Conservation (phyloP, 176 grass and related monocot species). For the Pontederia paniculata region DNA sequence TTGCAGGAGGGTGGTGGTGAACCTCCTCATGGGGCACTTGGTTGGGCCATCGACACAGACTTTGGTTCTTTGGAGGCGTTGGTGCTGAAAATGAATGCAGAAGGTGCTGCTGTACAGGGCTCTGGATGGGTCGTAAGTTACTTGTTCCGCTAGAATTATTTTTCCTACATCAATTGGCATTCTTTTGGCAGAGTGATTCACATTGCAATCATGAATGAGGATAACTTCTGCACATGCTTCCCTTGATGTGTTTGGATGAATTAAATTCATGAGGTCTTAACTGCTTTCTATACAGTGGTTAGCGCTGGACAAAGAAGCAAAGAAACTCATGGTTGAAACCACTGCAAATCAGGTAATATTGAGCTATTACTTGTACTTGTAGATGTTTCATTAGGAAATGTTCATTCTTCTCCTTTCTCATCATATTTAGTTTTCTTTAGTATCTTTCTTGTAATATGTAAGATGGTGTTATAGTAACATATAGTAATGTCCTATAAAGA, state of each 20-base stretch:
- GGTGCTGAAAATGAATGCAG: slow-evolving; percentile 85
- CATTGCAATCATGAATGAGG: too few species aligned
- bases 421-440: neutral
- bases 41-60: slow-evolving; percentile 89
- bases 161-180: too few species aligned
- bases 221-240: neutral
- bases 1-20: slow-evolving; percentile 91
- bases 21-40: slow-evolving; percentile 59
- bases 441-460: too few species aligned
- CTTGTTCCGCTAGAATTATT: neutral
- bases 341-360: slow-evolving; percentile 84
- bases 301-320: slow-evolving; percentile 75
- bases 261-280: neutral
- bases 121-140: slow-evolving; percentile 97
- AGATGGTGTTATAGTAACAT: too few species aligned
- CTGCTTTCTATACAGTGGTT: slow-evolving; percentile 62
- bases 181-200: too few species aligned
- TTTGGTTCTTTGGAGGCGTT: slow-evolving; percentile 81
- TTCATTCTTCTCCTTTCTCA: too few species aligned
- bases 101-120: slow-evolving; percentile 95
- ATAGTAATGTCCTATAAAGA: too few species aligned
- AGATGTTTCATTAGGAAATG: neutral
- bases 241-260: neutral
- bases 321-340: slow-evolving; percentile 84
- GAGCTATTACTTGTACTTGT: slow-evolving; percentile 2